phyloP scores from a whole-genome alignment of 257 asterid species.

The Schizonepeta tenuifolia region DNA sequence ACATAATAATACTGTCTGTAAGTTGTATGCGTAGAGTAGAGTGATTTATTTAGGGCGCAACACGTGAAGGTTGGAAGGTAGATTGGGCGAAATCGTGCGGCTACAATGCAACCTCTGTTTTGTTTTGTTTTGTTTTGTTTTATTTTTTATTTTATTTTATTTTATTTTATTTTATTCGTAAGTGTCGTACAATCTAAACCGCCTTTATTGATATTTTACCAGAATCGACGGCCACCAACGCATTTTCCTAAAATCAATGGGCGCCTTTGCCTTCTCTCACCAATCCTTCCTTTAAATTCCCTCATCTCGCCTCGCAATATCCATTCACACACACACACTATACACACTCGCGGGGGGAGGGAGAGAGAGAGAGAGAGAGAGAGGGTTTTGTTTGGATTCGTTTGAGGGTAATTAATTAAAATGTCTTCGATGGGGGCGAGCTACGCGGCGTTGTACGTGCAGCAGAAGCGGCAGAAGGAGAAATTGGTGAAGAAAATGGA shows the following conservation, averaged over 20 bases:
- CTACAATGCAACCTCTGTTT: background rate
- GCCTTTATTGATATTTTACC: background rate
- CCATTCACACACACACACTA: background rate
- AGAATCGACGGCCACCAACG: background rate
- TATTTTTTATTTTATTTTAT: too few species aligned
- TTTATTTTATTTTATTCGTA: background rate
- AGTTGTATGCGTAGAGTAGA: too few species aligned
- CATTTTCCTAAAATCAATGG: background rate
- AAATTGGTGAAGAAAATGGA: constrained; percentile 26
- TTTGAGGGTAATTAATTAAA: background rate
- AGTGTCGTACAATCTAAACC: background rate
- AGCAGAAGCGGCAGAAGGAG: constrained; percentile 39
- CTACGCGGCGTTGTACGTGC: constrained; percentile 33
- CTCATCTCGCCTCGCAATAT: background rate
- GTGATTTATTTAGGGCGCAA: background rate
- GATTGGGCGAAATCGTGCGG: constrained; percentile 11
- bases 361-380: background rate
- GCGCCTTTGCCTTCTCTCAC: background rate
- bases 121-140: too few species aligned
- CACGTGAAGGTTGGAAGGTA: background rate
- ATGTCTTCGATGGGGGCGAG: constrained; percentile 38
- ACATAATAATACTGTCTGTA: too few species aligned
- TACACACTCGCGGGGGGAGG: background rate
- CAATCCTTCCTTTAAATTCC: background rate
- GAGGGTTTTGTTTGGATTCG: too few species aligned